Evolutionary conservation across 1,139 yeast genomes (phyloP).

Genomic region (Scheffersomyces titani): DNA sequence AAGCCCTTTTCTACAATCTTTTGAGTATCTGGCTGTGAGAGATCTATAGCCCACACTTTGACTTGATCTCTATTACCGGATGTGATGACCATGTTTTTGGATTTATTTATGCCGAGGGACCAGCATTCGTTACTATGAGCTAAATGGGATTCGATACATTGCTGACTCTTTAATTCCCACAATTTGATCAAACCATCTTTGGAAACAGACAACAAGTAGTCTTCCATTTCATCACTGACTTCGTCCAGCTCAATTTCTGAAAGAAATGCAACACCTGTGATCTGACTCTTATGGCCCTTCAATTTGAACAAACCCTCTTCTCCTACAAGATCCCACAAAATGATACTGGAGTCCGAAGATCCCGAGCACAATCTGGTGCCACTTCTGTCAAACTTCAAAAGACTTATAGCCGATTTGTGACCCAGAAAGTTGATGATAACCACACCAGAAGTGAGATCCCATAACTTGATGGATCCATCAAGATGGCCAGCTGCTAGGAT

Average conservation of each 20-base stretch:
- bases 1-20: constrained; percentile 65
- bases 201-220: constrained; percentile 73
- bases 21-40: constrained; percentile 48
- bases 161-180: constrained; percentile 90
- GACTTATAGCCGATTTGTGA: constrained; percentile 75
- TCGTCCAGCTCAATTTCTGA: constrained; percentile 33
- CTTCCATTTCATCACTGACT: constrained; percentile 54
- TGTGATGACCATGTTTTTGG: constrained; percentile 55
- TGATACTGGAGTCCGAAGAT: constrained; percentile 77
- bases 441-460: constrained; percentile 83
- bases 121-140: constrained; percentile 95
- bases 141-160: constrained; percentile 90
- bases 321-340: constrained; percentile 93
- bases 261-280: constrained; percentile 67
- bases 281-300: constrained; percentile 86
- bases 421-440: constrained; percentile 84
- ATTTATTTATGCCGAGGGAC: constrained; percentile 59
- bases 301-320: constrained; percentile 87
- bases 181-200: constrained; percentile 90
- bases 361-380: constrained; percentile 91
- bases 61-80: constrained; percentile 81
- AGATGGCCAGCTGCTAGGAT: constrained; percentile 85
- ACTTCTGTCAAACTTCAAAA: constrained; percentile 66
- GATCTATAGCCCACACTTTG: constrained; percentile 75
- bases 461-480: constrained; percentile 87